phyloP scores from a whole-genome alignment of 2,329 filamentous ascomycete genomes.

The Fusarium incarnatum region DNA sequence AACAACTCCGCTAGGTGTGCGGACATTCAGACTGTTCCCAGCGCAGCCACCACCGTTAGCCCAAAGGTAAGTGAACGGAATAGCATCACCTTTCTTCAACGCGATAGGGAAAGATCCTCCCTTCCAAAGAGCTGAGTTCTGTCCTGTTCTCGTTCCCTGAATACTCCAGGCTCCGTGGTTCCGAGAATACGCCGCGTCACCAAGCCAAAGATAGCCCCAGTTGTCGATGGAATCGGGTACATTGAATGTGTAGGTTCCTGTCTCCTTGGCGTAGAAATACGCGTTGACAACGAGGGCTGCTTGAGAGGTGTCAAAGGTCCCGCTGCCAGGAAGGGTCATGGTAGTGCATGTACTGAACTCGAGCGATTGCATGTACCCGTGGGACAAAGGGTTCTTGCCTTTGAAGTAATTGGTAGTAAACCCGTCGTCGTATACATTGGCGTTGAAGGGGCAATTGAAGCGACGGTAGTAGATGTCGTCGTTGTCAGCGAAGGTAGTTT shows the following conservation, averaged over 20 bases:
- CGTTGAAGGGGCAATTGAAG: not conserved
- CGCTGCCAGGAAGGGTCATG: too few relatives aligned
- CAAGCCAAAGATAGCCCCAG: not conserved
- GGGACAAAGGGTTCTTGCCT: not conserved
- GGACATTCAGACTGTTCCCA: not conserved
- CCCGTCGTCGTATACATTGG: not conserved
- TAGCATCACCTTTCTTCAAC: not conserved
- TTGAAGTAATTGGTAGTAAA: not conserved
- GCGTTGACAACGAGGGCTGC: not conserved
- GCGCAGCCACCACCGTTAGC: constrained; percentile 1
- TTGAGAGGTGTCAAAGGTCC: too few relatives aligned
- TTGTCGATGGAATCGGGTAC: not conserved
- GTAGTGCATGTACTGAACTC: not conserved
- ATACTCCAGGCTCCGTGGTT: not conserved
- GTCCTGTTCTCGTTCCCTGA: not conserved
- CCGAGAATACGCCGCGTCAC: not conserved
- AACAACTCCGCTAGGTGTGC: not conserved
- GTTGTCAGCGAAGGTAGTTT: not conserved
- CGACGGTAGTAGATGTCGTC: not conserved
- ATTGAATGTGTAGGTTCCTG: not conserved
- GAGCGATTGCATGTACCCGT: not conserved
- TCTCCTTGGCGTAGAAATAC: not conserved
- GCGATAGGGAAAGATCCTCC: not conserved
- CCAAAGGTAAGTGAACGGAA: not conserved
- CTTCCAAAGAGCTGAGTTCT: accelerated